Conservation (phyloP, 768 basidiomycete species). For the Rhizopogon vinicolor region DNA sequence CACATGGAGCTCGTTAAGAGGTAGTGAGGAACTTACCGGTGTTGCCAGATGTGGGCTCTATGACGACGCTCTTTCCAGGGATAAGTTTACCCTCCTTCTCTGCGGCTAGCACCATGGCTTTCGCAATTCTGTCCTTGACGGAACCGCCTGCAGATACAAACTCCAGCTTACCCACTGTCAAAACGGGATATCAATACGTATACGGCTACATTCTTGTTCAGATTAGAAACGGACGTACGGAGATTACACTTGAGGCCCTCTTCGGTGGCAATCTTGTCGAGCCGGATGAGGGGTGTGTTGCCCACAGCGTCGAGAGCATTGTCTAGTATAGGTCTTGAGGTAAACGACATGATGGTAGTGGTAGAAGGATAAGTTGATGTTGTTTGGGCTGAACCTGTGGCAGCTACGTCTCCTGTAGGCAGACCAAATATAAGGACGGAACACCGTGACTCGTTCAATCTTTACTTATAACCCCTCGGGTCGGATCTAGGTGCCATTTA, state of each 20-base stretch:
- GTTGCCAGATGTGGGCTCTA: slow-evolving; percentile 94
- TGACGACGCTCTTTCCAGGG: slow-evolving; percentile 85
- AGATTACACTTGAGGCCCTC: slow-evolving; percentile 87
- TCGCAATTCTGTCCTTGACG: slow-evolving; percentile 95
- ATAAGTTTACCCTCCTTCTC: slow-evolving; percentile 83
- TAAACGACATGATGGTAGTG: slow-evolving; percentile 20
- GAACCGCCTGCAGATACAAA: slow-evolving; percentile 90
- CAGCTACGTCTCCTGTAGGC: background rate
- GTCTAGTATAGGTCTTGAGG: slow-evolving; percentile 52
- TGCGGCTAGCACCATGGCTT: slow-evolving; percentile 94
- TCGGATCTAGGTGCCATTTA: too few species aligned
- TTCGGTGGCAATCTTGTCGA: slow-evolving; percentile 70
- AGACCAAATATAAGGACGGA: background rate
- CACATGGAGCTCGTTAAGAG: background rate
- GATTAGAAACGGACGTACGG: slow-evolving; percentile 43
- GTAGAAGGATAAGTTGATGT: background rate
- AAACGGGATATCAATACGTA: background rate
- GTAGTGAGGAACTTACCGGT: slow-evolving; percentile 56
- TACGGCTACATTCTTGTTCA: background rate
- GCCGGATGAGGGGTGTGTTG: slow-evolving; percentile 83
- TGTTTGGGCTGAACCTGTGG: background rate
- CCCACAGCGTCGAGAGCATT: slow-evolving; percentile 85
- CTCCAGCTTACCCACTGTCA: slow-evolving; percentile 82
- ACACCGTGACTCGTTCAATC: too few species aligned
- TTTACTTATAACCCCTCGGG: too few species aligned